Conservation (phyloP, 2,329 filamentous ascomycete species). For the Hymenoscyphus scutula region DNA sequence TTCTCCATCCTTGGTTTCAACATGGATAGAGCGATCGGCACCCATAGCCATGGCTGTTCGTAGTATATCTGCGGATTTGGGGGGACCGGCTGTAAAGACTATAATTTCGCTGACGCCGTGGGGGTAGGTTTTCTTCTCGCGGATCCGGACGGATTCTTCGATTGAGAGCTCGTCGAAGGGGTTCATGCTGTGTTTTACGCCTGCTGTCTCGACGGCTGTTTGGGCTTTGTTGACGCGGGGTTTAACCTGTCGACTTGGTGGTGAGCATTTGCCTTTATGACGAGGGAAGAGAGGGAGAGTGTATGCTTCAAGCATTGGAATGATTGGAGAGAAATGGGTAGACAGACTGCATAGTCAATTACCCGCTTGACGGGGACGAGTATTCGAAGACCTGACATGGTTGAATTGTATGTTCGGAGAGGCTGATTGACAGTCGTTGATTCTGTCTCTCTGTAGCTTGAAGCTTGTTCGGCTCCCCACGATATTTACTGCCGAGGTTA, state of each 20-base stretch:
- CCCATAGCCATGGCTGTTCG: slow-evolving; percentile 99
- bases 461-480: slow-evolving; percentile 1
- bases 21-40: slow-evolving; percentile 86
- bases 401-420: slow-evolving; percentile 9
- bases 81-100: slow-evolving; percentile 80
- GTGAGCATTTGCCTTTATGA: not conserved
- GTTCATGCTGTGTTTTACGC: slow-evolving; percentile 98
- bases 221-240: slow-evolving; percentile 67
- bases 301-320: not conserved
- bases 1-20: slow-evolving; percentile 73
- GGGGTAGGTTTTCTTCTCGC: slow-evolving; percentile 74
- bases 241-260: slow-evolving; percentile 53
- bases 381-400: slow-evolving; percentile 67
- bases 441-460: not conserved
- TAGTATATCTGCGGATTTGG: slow-evolving; percentile 84
- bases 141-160: slow-evolving; percentile 92
- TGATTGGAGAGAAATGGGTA: slow-evolving; percentile 14
- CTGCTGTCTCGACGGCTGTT: slow-evolving; percentile 87
- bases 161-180: slow-evolving; percentile 98
- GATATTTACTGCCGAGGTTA: slow-evolving; percentile 1
- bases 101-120: slow-evolving; percentile 87
- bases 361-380: slow-evolving; percentile 81
- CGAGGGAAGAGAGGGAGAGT: not conserved
- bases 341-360: slow-evolving; percentile 78
- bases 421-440: not conserved